A percentile compares a stretch with the other conserved stretches of the same genome.
Evolutionary conservation across 2,329 filamentous ascomycete species (phyloP).

Genomic region (Pezizomycotina sp.): DNA sequence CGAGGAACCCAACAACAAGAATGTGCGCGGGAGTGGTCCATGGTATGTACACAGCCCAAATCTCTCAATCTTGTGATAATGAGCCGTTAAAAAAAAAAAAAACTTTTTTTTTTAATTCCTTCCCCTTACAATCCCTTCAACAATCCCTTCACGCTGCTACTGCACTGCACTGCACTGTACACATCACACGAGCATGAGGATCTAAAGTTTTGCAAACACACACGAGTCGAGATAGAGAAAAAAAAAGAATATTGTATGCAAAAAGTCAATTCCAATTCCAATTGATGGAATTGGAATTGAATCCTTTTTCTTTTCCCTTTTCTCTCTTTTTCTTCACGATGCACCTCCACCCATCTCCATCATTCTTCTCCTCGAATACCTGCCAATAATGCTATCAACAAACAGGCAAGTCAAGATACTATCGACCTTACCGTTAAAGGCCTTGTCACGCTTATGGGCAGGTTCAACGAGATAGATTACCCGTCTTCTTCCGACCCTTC

Average conservation of each 20-base stretch:
- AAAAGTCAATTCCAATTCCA: too few species aligned
- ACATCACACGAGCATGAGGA: too few species aligned
- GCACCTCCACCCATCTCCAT: background rate
- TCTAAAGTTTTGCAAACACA: too few species aligned
- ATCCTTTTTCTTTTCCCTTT: background rate
- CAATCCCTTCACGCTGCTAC: too few species aligned
- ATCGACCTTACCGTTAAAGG: constrained; percentile 82
- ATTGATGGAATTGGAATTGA: background rate
- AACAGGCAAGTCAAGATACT: constrained; percentile 70
- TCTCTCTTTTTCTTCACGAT: background rate
- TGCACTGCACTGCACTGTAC: too few species aligned
- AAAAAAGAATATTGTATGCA: too few species aligned
- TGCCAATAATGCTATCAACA: background rate
- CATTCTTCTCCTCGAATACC: background rate
- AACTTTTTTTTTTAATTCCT: constrained; percentile 10
- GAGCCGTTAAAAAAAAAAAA: background rate
- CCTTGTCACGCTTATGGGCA: constrained; percentile 73
- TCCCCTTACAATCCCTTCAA: too few species aligned
- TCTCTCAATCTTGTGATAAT: constrained; percentile 27
- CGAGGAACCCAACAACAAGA: constrained; percentile 33
- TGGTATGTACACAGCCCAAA: constrained; percentile 76
- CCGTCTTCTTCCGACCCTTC: constrained; percentile 71
- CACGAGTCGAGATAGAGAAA: too few species aligned
- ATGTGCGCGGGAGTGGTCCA: constrained; percentile 41
- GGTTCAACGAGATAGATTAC: constrained; percentile 81